Evolutionary conservation across 371 early-diverging fungal genomes (phyloP).

Genomic region (Zancudomyces culisetae): DNA sequence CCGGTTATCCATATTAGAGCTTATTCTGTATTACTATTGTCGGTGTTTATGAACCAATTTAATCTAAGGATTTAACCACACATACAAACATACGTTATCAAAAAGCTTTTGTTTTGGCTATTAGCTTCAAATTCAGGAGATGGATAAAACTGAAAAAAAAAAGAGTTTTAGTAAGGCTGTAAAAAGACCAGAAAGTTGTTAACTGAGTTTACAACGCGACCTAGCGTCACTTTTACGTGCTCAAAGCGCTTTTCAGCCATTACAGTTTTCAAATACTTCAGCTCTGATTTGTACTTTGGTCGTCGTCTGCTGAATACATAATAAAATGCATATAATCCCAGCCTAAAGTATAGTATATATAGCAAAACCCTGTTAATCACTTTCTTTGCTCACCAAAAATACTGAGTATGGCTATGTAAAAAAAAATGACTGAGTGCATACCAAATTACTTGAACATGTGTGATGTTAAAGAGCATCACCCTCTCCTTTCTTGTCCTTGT

Average conservation of each 20-base stretch:
- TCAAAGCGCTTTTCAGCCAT: neutral
- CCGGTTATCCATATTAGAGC: neutral
- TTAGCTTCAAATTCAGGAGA: too few species aligned
- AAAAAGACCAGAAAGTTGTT: neutral
- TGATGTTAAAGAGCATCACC: too few species aligned
- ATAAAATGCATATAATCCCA: slow-evolving; percentile 14
- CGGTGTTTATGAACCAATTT: neutral
- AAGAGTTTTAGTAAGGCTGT: neutral
- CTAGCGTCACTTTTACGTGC: neutral
- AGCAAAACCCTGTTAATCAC: neutral
- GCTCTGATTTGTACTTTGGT: slow-evolving; percentile 7
- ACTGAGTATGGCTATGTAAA: too few species aligned
- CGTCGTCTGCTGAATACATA: slow-evolving; percentile 11
- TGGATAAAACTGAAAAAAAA: too few species aligned
- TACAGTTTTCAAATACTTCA: neutral
- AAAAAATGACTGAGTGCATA: too few species aligned
- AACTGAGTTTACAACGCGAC: neutral
- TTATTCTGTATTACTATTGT: neutral
- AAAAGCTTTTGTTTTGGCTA: too few species aligned
- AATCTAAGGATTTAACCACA: neutral
- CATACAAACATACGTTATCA: neutral
- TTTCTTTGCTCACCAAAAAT: slow-evolving; percentile 6
- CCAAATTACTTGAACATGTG: too few species aligned
- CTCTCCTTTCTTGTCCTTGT: too few species aligned
- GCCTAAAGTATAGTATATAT: slow-evolving; percentile 11